Percentiles rank a stretch among this genome's conserved stretches.
These are phyloP conservation scores for Xylaria hypoxylon DNA, from an alignment of 2,329 filamentous ascomycete genomes.

Conservation along the genomic window DNA sequence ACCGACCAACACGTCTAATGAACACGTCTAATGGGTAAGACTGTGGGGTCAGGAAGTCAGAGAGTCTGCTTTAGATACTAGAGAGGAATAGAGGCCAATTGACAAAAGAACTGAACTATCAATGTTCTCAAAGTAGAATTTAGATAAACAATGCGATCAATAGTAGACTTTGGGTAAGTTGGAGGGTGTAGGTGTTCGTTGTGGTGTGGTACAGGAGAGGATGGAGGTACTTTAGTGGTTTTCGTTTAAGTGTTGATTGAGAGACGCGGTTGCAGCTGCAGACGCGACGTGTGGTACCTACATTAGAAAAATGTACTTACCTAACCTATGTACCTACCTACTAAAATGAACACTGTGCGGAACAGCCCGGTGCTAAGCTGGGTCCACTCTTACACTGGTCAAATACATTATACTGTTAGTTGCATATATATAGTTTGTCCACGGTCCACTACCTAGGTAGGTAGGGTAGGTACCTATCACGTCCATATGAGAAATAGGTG, in stretches of 20 bases:
- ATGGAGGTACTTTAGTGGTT: conserved; percentile 33
- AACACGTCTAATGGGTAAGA: conserved; percentile 7
- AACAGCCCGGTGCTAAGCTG: conserved; percentile 6
- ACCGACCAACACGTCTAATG: conserved; percentile 20
- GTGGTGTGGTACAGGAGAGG: conserved; percentile 19
- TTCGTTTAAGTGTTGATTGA: conserved; percentile 41
- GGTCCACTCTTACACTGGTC: conserved; percentile 9
- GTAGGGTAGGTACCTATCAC: too few relatives aligned
- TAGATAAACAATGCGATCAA: conserved; percentile 25
- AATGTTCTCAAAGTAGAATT: conserved; percentile 37
- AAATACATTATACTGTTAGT: not conserved
- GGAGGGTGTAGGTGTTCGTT: conserved; percentile 23
- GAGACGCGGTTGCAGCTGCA: conserved; percentile 39
- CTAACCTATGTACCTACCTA: conserved; percentile 6
- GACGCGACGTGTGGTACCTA: conserved; percentile 40
- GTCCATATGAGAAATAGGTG: too few relatives aligned
- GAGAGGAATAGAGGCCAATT: conserved; percentile 29
- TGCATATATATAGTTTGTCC: not conserved
- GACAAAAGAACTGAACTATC: conserved; percentile 28
- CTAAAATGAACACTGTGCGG: conserved; percentile 34
- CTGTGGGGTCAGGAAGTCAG: not conserved
- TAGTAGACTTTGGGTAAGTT: conserved; percentile 14
- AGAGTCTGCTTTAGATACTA: not conserved
- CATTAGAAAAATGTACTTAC: conserved; percentile 3
- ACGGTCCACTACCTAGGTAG: too few relatives aligned